Evolutionary conservation across 2,329 filamentous ascomycete genomes (phyloP).

Genomic region (Phaeosphaeriaceae sp.): DNA sequence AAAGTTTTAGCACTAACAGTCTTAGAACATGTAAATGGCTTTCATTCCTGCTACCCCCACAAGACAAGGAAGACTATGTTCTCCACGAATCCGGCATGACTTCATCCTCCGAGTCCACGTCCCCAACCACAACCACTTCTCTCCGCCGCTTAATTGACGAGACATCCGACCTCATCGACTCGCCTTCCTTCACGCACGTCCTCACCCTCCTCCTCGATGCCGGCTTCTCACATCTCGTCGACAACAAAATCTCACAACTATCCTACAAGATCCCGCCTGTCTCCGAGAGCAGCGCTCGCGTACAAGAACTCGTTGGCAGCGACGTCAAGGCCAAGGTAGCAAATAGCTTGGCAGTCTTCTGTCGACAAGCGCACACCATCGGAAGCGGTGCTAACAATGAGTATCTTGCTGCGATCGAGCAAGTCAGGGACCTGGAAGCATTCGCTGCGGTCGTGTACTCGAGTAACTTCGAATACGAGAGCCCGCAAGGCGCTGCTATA

Average conservation of each 20-base stretch:
- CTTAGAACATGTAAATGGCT: constrained; percentile 74
- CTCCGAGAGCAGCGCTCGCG: constrained; percentile 50
- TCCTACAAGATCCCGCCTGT: constrained; percentile 73
- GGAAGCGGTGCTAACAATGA: constrained; percentile 68
- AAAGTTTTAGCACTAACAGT: constrained; percentile 12
- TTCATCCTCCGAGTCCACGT: constrained; percentile 46
- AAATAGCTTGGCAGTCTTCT: constrained; percentile 87
- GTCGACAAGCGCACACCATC: constrained; percentile 88
- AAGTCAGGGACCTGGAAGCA: constrained; percentile 77
- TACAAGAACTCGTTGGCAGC: constrained; percentile 62
- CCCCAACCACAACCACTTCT: constrained; percentile 57
- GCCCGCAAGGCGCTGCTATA: constrained; percentile 41
- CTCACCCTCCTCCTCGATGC: constrained; percentile 86
- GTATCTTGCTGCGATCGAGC: constrained; percentile 72
- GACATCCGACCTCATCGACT: constrained; percentile 94
- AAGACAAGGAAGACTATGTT: constrained; percentile 80
- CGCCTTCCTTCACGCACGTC: constrained; percentile 87
- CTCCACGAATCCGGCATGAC: constrained; percentile 85
- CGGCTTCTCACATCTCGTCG: constrained; percentile 83
- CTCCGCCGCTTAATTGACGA: constrained; percentile 90
- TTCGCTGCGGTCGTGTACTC: constrained; percentile 89
- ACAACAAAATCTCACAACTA: constrained; percentile 79
- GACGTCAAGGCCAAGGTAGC: constrained; percentile 76
- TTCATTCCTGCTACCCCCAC: constrained; percentile 80
- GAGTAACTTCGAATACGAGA: constrained; percentile 73